A percentile compares a stretch with the other conserved stretches of the same genome.
phyloP scores from a whole-genome alignment of 2,329 filamentous ascomycete genomes.

The Alternaria brassicae region DNA sequence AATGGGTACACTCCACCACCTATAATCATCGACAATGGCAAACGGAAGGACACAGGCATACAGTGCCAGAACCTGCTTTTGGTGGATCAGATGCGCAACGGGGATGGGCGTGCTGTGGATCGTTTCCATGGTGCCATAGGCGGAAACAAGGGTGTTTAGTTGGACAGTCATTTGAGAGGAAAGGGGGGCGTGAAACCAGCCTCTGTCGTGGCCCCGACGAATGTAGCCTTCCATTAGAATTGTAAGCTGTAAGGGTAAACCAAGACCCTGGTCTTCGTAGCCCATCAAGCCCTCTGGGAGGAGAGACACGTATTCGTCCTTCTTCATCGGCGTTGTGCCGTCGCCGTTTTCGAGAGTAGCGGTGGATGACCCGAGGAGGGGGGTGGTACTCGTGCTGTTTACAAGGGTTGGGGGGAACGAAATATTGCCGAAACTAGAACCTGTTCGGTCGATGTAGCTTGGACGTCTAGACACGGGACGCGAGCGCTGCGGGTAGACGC shows the following conservation, averaged over 20 bases:
- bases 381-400: constrained; percentile 25
- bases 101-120: constrained; percentile 70
- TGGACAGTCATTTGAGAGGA: constrained; percentile 65
- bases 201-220: constrained; percentile 61
- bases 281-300: constrained; percentile 60
- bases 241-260: constrained; percentile 66
- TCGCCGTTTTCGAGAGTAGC: constrained; percentile 33
- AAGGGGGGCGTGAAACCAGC: constrained; percentile 67
- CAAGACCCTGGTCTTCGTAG: constrained; percentile 65
- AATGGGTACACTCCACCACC: constrained; percentile 67
- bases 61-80: constrained; percentile 68
- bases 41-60: constrained; percentile 69
- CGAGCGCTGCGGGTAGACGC: constrained; percentile 24
- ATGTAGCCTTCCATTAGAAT: constrained; percentile 68
- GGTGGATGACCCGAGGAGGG: constrained; percentile 28
- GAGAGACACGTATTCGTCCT: constrained; percentile 60
- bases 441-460: constrained; percentile 37
- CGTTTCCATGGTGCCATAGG: constrained; percentile 70
- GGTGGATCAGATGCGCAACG: constrained; percentile 70
- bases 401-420: not conserved
- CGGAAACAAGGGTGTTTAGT: constrained; percentile 63
- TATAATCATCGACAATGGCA: constrained; percentile 68
- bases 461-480: constrained; percentile 30
- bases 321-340: constrained; percentile 42
- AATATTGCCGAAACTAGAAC: constrained; percentile 1